phyloP scores from a whole-genome alignment of 768 basidiomycete species.

The Boletus vinaceobasis region DNA sequence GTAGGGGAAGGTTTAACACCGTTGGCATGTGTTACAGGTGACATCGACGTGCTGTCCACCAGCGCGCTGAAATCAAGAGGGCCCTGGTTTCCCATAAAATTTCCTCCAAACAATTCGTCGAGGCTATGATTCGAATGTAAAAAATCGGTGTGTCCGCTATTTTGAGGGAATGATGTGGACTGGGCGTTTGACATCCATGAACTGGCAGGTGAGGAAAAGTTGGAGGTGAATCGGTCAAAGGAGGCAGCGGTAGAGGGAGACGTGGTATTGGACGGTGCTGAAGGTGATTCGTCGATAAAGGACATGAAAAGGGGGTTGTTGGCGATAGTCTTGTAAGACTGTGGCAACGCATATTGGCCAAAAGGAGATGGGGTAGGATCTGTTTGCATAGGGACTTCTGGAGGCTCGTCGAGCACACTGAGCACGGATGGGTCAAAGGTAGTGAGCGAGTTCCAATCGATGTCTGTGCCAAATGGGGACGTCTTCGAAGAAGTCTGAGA shows the following conservation, averaged over 20 bases:
- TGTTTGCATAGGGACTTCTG: slow-evolving; percentile 55
- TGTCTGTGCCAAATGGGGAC: slow-evolving; percentile 22
- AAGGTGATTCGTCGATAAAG: slow-evolving; percentile 56
- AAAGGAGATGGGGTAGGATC: slow-evolving; percentile 49
- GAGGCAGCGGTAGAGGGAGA: slow-evolving; percentile 15
- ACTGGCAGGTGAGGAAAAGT: slow-evolving; percentile 36
- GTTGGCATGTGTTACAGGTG: slow-evolving; percentile 49
- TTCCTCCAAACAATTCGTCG: slow-evolving; percentile 47
- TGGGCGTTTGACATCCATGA: slow-evolving; percentile 22
- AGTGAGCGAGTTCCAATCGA: slow-evolving; percentile 65
- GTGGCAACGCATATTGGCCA: slow-evolving; percentile 44
- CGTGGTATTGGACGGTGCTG: slow-evolving; percentile 18
- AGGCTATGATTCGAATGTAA: slow-evolving; percentile 26
- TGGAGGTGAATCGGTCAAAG: slow-evolving; percentile 45
- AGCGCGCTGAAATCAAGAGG: slow-evolving; percentile 34
- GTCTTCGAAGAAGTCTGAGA: slow-evolving; percentile 31
- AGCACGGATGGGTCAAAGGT: slow-evolving; percentile 70
- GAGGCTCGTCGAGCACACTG: slow-evolving; percentile 60
- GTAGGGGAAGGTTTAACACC: slow-evolving; percentile 13
- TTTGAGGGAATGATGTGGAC: slow-evolving; percentile 19
- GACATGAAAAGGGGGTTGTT: slow-evolving; percentile 84
- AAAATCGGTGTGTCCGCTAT: slow-evolving; percentile 21
- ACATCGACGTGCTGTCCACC: slow-evolving; percentile 29
- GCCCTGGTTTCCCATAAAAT: slow-evolving; percentile 31
- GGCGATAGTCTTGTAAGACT: slow-evolving; percentile 72